Evolutionary conservation across 176 grass and related monocot genomes (phyloP), one percentile per base, ranked within the genome.

Genomic region (Avena sativa): DNA sequence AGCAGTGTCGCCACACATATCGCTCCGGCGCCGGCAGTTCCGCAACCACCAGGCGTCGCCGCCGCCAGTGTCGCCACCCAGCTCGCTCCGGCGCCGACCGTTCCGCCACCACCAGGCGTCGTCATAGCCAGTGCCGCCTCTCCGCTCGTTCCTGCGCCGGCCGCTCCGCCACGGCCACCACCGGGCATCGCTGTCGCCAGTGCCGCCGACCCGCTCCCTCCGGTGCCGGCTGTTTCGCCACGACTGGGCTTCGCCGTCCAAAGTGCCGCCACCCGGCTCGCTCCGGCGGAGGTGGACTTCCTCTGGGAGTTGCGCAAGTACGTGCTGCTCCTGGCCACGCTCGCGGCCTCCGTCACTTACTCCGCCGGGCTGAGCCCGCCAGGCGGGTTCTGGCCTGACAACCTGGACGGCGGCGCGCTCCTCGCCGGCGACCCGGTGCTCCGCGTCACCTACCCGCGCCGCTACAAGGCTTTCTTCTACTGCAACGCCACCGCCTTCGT

Each of bases 291-390:
- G 34, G 74, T 64, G 15, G 4, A 48, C 8, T 87, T 90, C 80
- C 80, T 90, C 89, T 83, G 89, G 82, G 86, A 94, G 16, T 77
- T 87, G 8, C 89, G 89, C 71, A 91, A 87, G 76, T 81, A 86
- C 71, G 72, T 93, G 48, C 88, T 92, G 63, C 84, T 90, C 8
- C 88, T 85, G 19, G 88, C 88, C 26, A 86, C 83, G 26, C 84
- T 81, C 20, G 88, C 87, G 3, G 91, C 84, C 14, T 71, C 75
- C 6, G 83, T 81, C 5, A 87, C 88, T 62, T 93, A 93, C 86
- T 48, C 81, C 48, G 76, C 75, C 21, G 91, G 91, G 62, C 81
- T 93, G 19, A 47, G 28, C 61, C 91, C 91, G 16, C 91, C 91
- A 10, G 88, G 91, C 14, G 91, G 91, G 55, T 81, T 93, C 26